Percentiles rank a stretch among this genome's conserved stretches.
These are phyloP conservation scores for Astrothelium macrocarpum DNA, from an alignment of 495 filamentous ascomycete species.

Conservation along the genomic window DNA sequence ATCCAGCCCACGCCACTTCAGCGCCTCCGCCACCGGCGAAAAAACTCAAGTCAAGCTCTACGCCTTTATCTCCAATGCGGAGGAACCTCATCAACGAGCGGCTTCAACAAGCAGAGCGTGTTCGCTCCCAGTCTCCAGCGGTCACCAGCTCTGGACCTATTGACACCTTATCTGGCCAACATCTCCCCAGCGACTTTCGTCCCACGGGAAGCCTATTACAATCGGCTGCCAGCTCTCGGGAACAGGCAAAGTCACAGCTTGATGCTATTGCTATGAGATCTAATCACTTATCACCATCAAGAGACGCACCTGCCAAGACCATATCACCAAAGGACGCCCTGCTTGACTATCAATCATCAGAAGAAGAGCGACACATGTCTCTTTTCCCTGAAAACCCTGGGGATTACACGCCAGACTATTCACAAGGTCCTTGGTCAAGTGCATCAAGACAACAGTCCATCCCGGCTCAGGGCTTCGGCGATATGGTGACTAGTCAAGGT, in stretches of 20 bases:
- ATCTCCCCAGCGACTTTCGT: conserved; percentile 19
- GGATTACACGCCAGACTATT: conserved; percentile 34
- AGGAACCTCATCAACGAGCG: conserved; percentile 61
- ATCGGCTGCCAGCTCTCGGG: conserved; percentile 49
- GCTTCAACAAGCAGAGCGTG: conserved; percentile 67
- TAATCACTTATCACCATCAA: conserved; percentile 20
- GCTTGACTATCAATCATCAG: conserved; percentile 68
- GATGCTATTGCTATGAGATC: conserved; percentile 42
- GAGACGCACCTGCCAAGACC: conserved; percentile 56
- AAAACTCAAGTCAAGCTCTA: conserved; percentile 32
- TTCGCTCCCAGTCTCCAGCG: conserved; percentile 47
- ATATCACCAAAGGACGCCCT: conserved; percentile 94
- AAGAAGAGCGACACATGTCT: conserved; percentile 60
- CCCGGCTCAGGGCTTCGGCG: conserved; percentile 23
- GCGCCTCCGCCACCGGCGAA: conserved; percentile 29
- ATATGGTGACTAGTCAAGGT: conserved; percentile 13
- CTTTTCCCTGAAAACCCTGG: conserved; percentile 51
- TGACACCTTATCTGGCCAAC: neutral
- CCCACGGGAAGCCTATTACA: conserved; percentile 37
- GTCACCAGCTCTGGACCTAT: conserved; percentile 12
- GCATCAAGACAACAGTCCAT: conserved; percentile 9
- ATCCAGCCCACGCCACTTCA: conserved; percentile 51
- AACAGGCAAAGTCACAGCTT: conserved; percentile 50
- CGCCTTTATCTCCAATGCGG: conserved; percentile 44
- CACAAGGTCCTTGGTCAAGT: conserved; percentile 22